Evolutionary conservation across 2,329 filamentous ascomycete genomes (phyloP).

Genomic region (Hirsutella minnesotensis): DNA sequence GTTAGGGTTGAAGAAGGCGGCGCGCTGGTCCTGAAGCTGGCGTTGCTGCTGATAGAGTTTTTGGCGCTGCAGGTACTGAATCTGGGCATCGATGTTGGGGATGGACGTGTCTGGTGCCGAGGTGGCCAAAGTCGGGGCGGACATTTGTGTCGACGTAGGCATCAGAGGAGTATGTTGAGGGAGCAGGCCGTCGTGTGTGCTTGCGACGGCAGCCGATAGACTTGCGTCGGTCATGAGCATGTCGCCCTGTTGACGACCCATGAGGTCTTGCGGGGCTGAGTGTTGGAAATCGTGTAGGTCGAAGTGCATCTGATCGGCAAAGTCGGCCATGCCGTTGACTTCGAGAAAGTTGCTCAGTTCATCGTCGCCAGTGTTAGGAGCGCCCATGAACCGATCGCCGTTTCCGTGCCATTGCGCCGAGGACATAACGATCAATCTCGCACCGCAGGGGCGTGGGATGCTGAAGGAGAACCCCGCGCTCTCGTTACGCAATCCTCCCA

Average conservation of each 20-base stretch:
- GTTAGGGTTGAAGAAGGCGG: constrained; percentile 41
- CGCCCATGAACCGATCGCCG: constrained; percentile 23
- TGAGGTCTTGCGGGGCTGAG: constrained; percentile 15
- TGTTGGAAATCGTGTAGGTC: constrained; percentile 46
- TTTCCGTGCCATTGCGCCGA: constrained; percentile 41
- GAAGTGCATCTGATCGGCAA: constrained; percentile 44
- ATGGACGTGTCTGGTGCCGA: constrained; percentile 39
- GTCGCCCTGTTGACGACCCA: constrained; percentile 19
- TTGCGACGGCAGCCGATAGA: constrained; percentile 8
- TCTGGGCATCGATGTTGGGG: constrained; percentile 51
- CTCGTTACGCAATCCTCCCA: too few relatives aligned
- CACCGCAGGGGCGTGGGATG: too few relatives aligned
- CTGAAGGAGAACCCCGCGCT: too few relatives aligned
- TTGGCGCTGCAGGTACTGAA: constrained; percentile 53
- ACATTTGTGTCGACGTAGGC: constrained; percentile 15
- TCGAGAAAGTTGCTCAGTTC: constrained; percentile 55
- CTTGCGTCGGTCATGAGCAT: constrained; percentile 23
- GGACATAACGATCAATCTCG: background rate
- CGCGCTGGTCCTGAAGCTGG: constrained; percentile 45
- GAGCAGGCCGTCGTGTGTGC: constrained; percentile 18
- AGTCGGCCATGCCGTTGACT: constrained; percentile 41
- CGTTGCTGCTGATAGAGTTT: constrained; percentile 48
- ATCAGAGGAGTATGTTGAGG: constrained; percentile 26
- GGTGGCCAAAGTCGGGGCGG: constrained; percentile 34
- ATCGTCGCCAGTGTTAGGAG: constrained; percentile 31